Conservation (phyloP, 257 asterid species). For the Vinca minor region DNA sequence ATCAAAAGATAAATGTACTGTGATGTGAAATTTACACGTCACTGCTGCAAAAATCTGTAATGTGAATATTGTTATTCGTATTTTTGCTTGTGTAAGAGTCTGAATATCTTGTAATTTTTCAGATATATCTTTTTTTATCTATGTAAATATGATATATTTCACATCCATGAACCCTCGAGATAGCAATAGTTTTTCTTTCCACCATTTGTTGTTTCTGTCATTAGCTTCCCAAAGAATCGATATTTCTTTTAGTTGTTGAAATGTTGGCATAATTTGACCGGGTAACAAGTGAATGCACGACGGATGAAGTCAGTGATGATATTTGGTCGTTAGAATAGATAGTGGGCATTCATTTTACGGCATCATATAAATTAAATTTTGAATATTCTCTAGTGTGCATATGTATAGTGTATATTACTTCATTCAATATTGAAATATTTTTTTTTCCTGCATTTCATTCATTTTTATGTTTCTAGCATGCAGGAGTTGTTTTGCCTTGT, state of each 20-base stretch:
- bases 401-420: too few species aligned
- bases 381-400: too few species aligned
- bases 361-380: too few species aligned
- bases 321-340: too few species aligned
- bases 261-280: not conserved
- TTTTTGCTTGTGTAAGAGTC: too few species aligned
- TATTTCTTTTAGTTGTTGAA: too few species aligned
- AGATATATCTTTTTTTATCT: not conserved
- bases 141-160: slow-evolving; percentile 5
- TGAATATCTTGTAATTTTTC: slow-evolving; percentile 1
- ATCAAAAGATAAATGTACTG: slow-evolving; percentile 60
- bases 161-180: not conserved
- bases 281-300: not conserved
- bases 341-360: too few species aligned
- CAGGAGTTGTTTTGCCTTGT: not conserved
- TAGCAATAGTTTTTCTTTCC: too few species aligned
- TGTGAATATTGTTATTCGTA: slow-evolving; percentile 3
- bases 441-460: not conserved
- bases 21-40: slow-evolving; percentile 40
- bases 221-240: not conserved
- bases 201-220: not conserved
- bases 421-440: too few species aligned
- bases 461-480: not conserved
- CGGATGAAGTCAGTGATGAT: not conserved
- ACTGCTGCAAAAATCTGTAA: not conserved